Evolutionary conservation across 371 early-diverging fungal species (phyloP).

Genomic region (Mortierella sp.): DNA sequence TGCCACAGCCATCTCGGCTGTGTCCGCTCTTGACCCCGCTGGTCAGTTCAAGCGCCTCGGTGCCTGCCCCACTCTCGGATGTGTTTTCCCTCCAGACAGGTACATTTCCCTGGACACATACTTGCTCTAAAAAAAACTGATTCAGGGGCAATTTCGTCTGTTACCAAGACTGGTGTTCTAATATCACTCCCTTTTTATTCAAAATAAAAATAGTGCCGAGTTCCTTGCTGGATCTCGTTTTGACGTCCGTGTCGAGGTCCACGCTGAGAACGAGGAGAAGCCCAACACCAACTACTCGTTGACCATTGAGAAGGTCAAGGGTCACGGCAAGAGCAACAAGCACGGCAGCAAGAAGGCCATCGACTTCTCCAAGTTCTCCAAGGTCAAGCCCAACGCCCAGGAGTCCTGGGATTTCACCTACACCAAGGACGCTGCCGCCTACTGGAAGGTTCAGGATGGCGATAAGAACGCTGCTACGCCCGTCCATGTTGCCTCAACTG

Average conservation of each 20-base stretch:
- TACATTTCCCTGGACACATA: too few species aligned
- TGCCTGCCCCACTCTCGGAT: constrained; percentile 67
- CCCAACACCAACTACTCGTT: constrained; percentile 61
- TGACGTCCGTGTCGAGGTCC: constrained; percentile 70
- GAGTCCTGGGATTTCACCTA: constrained; percentile 68
- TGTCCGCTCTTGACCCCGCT: constrained; percentile 56
- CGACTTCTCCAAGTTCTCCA: constrained; percentile 61
- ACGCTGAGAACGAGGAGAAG: constrained; percentile 61
- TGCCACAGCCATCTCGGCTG: constrained; percentile 48
- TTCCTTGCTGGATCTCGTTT: constrained; percentile 68
- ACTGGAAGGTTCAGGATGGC: constrained; percentile 56
- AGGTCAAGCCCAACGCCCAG: constrained; percentile 47
- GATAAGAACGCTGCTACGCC: constrained; percentile 52
- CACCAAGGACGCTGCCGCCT: constrained; percentile 65
- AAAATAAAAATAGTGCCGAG: constrained; percentile 54
- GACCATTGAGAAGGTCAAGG: constrained; percentile 56
- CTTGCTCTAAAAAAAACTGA: too few species aligned
- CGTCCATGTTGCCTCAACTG: constrained; percentile 65
- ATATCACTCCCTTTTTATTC: background rate
- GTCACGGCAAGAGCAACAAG: constrained; percentile 39
- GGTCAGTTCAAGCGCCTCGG: constrained; percentile 69
- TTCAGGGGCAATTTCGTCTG: background rate
- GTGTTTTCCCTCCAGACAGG: constrained; percentile 69
- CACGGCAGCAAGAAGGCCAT: constrained; percentile 40
- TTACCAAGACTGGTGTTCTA: background rate